phyloP scores from a whole-genome alignment of 352 stramenopile species.

The Pythium chondricola region DNA sequence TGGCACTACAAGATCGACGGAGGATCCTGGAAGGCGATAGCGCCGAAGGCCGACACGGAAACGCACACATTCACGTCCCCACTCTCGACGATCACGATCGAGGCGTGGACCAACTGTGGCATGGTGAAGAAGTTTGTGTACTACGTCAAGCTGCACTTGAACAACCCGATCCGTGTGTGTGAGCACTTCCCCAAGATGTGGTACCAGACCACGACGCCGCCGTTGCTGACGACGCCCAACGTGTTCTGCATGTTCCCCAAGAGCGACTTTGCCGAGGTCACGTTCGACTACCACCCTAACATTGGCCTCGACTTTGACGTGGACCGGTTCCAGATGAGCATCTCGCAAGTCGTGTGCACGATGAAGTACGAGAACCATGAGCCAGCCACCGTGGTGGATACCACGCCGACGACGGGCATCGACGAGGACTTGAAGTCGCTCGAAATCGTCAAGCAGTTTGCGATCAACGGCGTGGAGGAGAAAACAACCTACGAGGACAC shows the following conservation, averaged over 20 bases:
- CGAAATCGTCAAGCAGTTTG: slow-evolving; percentile 51
- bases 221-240: background rate
- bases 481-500: slow-evolving; percentile 32
- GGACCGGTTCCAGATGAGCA: slow-evolving; percentile 1
- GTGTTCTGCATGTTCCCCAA: slow-evolving; percentile 27
- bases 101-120: slow-evolving; percentile 38
- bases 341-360: slow-evolving; percentile 27
- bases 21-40: too few relatives aligned
- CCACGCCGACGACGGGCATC: slow-evolving; percentile 30
- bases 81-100: slow-evolving; percentile 39
- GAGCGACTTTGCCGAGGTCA: slow-evolving; percentile 47
- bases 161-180: slow-evolving; percentile 25
- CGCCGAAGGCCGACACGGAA: slow-evolving; percentile 24
- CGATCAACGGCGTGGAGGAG: slow-evolving; percentile 46
- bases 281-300: slow-evolving; percentile 31
- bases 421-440: slow-evolving; percentile 42
- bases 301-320: slow-evolving; percentile 15
- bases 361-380: slow-evolving; percentile 26
- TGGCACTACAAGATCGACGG: slow-evolving; percentile 57
- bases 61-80: slow-evolving; percentile 27
- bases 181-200: slow-evolving; percentile 35
- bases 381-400: slow-evolving; percentile 27
- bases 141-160: slow-evolving; percentile 27
- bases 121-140: slow-evolving; percentile 23
- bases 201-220: slow-evolving; percentile 25